Conservation (phyloP, 148 eudicot genomes). For the Salicornia ramosissima region DNA sequence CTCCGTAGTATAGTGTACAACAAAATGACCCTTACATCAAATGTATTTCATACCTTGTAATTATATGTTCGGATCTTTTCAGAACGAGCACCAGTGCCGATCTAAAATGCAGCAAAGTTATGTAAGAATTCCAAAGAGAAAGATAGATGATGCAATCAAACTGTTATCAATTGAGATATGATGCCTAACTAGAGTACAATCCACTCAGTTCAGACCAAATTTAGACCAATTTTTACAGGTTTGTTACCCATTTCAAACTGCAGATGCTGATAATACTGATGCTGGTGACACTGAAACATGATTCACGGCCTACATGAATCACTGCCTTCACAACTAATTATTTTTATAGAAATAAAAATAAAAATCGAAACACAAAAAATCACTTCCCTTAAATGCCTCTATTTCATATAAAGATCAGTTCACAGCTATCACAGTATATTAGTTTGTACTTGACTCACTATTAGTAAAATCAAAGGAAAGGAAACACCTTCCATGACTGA, state of each 20-base stretch:
- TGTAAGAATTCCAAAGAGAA: conserved; percentile 7
- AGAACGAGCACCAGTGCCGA: conserved; percentile 94
- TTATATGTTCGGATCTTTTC: conserved; percentile 97
- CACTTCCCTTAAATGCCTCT: neutral
- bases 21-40: conserved; percentile 6
- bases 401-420: neutral
- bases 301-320: neutral
- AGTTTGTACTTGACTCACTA: neutral
- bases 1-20: neutral
- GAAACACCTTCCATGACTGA: neutral
- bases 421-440: neutral
- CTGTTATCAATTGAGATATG: neutral
- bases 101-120: conserved; percentile 46
- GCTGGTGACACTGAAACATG: neutral
- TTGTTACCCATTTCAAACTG: conserved; percentile 9
- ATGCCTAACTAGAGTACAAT: neutral
- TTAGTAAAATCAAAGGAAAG: neutral
- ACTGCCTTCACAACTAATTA: neutral
- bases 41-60: conserved; percentile 56
- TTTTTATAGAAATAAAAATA: too few relatives aligned
- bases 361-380: neutral
- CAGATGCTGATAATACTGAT: neutral
- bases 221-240: neutral
- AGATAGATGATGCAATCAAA: neutral
- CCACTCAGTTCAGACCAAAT: neutral